Base-by-base conservation (phyloP, 176 grass and related monocot genomes). In the Urochloa ruziziensis region DNA sequence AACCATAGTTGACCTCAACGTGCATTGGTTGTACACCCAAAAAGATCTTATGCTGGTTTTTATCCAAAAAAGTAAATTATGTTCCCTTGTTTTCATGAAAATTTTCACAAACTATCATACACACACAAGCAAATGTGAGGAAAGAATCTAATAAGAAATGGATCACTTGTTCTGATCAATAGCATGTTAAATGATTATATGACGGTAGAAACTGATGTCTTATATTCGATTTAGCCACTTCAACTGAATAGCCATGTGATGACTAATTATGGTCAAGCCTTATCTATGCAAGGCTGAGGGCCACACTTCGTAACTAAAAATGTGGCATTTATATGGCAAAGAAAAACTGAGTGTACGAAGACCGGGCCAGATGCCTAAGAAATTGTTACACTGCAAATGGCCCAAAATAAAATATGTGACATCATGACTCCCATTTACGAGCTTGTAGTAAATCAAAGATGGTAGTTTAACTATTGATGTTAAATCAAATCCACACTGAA, bases 401-500 rank as follows among this genome's bases (percentile, higher is more conserved):
- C n/a, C n/a, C n/a, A n/a, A n/a, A n/a, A n/a, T n/a, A n/a, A n/a
- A n/a, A n/a, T n/a, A n/a, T n/a, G n/a, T 32, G 68, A 21, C 39
- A 29, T 57, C 24, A 29, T 75, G 25, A 42, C 33, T 48, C 23
- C 4, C 39, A 23, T 77, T 70, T 30, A 35, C 54, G 46, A 47
- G 34, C 43, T 19, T 74, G 28, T 39, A n/a, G 40, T 37, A 48
- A 83, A 36, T 72, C 71, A 75, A 66, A 74, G 24, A 77, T 30
- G 33, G 18, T 32, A 7, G 43, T 12, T 17, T 21, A 53, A 80
- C n/a, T 34, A 86, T 17, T 23, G 33, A 32, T 69, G 73, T n/a
- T 56, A 71, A 62, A 29, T 71, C 62, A 24, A 23, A 47, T 6
- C 34, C 42, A 62, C 25, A 8, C 3, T 64, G 54, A 67, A n/a